Conservation (phyloP, 2,329 filamentous ascomycete genomes). For the Cladosporium colombiae region DNA sequence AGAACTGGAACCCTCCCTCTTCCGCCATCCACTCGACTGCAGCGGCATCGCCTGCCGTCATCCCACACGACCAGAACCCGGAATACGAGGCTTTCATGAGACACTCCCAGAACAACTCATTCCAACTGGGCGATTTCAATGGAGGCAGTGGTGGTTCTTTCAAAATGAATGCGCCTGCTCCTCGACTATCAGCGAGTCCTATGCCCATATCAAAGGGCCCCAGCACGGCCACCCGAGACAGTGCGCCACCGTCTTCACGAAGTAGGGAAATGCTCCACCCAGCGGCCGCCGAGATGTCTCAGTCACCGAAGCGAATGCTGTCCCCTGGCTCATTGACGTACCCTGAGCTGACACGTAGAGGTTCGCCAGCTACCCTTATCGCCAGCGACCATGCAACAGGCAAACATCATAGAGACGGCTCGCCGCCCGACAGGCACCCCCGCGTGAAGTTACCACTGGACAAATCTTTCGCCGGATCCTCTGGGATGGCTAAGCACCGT, state of each 20-base stretch:
- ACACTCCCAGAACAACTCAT: constrained; percentile 62
- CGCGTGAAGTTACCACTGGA: constrained; percentile 36
- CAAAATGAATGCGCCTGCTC: constrained; percentile 35
- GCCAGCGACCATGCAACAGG: constrained; percentile 33
- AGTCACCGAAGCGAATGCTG: constrained; percentile 52
- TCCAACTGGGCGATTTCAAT: constrained; percentile 44
- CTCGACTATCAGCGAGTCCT: not conserved
- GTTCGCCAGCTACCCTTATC: constrained; percentile 49
- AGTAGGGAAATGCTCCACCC: constrained; percentile 31
- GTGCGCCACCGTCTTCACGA: constrained; percentile 39
- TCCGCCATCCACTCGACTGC: constrained; percentile 71
- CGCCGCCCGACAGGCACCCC: constrained; percentile 31
- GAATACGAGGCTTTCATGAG: constrained; percentile 79
- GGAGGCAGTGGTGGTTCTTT: constrained; percentile 35
- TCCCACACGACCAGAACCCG: constrained; percentile 73
- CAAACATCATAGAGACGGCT: constrained; percentile 37
- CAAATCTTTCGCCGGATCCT: constrained; percentile 22
- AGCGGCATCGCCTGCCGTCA: constrained; percentile 66
- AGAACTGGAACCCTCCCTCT: constrained; percentile 73
- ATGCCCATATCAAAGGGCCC: constrained; percentile 1
- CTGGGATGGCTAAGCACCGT: constrained; percentile 34
- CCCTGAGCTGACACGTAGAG: constrained; percentile 46
- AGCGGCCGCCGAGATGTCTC: constrained; percentile 31
- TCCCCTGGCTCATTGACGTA: constrained; percentile 47
- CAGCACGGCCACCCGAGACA: constrained; percentile 24